These are phyloP conservation scores for Peniophora sp. DNA, from an alignment of 1,284 basidiomycete species.

Conservation along the genomic window DNA sequence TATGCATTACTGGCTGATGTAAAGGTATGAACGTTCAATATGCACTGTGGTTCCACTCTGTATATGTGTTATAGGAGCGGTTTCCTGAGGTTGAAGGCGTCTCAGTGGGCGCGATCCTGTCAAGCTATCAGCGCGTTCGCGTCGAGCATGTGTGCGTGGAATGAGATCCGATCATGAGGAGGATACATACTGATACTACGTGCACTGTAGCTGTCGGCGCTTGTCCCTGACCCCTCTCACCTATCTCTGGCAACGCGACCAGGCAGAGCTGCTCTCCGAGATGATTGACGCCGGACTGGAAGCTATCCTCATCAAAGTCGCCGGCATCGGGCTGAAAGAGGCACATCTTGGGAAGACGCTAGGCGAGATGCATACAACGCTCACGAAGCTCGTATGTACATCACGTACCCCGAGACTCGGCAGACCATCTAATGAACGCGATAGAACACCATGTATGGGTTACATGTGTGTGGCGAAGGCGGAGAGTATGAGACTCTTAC, in stretches of 20 bases:
- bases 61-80: conserved; percentile 35
- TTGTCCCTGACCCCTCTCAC: conserved; percentile 76
- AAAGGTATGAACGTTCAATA: conserved; percentile 45
- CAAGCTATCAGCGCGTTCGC: conserved; percentile 93
- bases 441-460: conserved; percentile 83
- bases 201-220: conserved; percentile 59
- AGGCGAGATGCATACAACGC: conserved; percentile 65
- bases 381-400: conserved; percentile 81
- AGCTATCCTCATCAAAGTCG: conserved; percentile 91
- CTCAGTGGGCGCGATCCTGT: conserved; percentile 93
- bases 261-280: conserved; percentile 75
- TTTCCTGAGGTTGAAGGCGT: conserved; percentile 87
- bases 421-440: too few relatives aligned
- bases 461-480: conserved; percentile 95
- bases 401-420: conserved; percentile 42
- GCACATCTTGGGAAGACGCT: conserved; percentile 80
- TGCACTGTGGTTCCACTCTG: not conserved
- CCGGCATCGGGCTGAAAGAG: conserved; percentile 82
- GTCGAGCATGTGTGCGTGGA: conserved; percentile 89
- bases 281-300: conserved; percentile 82
- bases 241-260: conserved; percentile 93
- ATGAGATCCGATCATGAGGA: not conserved
- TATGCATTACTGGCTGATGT: conserved; percentile 71
- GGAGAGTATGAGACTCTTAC: conserved; percentile 98
- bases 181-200: not conserved